Base-by-base conservation (phyloP, 805 yeast species). In the Ogataea ganodermae region DNA sequence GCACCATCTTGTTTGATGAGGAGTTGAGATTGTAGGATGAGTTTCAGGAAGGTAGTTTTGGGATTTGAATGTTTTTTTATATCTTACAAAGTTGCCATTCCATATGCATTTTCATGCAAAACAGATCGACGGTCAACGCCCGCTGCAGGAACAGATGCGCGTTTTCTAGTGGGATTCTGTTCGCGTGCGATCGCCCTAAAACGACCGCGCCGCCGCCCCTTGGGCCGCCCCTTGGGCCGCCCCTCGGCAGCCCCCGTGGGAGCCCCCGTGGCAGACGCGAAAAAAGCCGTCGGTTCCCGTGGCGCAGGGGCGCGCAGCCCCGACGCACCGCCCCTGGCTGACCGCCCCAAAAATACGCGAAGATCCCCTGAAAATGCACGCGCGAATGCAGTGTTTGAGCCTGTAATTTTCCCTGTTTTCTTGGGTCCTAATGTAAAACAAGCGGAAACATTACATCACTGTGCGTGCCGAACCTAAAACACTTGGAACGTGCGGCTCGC, bases 71-170 rank as follows among this genome's bases (percentile, higher is more conserved):
- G 24, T 20, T 20, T 18, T 20, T 20, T 33, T 18, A 33, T 20
- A 18, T 5, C 10, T n/a, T n/a, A 33, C 21, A 17, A 13, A 20
- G 10, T 27, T 38, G 12, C 42, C 23, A 16, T 38, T 27, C 24
- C 23, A 8, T 18, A n/a, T 38, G 32, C 32, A 24, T 18, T 26
- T 10, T 14, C 12, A 17, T 38, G 42, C 32, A 27, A 38, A 38
- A 26, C 24, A 27, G 42, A 38, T 38, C 32, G 27, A n/a, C 42
- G 32, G 17, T 8, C 32, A 17, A 20, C 31, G 32, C 32, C 6
- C 13, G 32, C 42, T 38, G 42, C 42, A 38, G 42, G 42, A 26
- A 38, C 42, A 27, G 14, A 17, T 31, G 30, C 30, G 40, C 24
- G 33, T 30, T n/a, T n/a, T n/a, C n/a, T n/a, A n/a, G n/a, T n/a